A percentile compares a stretch with the other conserved stretches of the same genome.
These are phyloP conservation scores for Xylariaceae sp. DNA, from an alignment of 2,329 filamentous ascomycete genomes.

Conservation along the genomic window DNA sequence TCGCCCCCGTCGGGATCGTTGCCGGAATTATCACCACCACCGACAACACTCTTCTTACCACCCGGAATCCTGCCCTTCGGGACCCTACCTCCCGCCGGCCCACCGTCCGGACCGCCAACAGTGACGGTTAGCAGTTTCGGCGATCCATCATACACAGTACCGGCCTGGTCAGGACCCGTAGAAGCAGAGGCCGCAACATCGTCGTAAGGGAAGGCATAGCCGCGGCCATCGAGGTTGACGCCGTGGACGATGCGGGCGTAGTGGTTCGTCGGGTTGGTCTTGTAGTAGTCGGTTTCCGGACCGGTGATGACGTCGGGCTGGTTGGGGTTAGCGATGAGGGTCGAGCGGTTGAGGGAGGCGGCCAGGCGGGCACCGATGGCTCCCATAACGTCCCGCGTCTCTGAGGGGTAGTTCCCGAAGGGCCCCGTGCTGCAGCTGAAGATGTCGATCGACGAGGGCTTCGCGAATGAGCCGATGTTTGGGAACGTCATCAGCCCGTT, in stretches of 20 bases:
- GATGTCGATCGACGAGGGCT: constrained; percentile 39
- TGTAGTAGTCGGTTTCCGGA: constrained; percentile 52
- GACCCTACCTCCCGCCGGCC: background rate
- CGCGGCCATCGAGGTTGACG: constrained; percentile 51
- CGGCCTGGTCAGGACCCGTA: constrained; percentile 50
- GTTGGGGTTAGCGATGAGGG: constrained; percentile 48
- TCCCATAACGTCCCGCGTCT: constrained; percentile 43
- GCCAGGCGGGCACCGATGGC: constrained; percentile 68
- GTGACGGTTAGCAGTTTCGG: constrained; percentile 52
- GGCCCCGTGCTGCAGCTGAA: constrained; percentile 42
- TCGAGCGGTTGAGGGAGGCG: constrained; percentile 70
- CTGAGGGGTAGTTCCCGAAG: constrained; percentile 41
- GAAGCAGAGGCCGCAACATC: constrained; percentile 55
- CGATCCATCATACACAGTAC: constrained; percentile 52
- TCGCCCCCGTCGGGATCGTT: constrained; percentile 19
- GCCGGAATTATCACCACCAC: constrained; percentile 1
- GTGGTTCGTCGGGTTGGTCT: constrained; percentile 56
- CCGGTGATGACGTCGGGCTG: constrained; percentile 42
- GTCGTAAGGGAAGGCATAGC: constrained; percentile 69
- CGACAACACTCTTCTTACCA: constrained; percentile 10
- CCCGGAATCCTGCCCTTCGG: background rate
- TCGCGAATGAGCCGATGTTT: constrained; percentile 37
- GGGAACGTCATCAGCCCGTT: constrained; percentile 36
- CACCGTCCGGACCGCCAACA: constrained; percentile 41
- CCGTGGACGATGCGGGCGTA: constrained; percentile 61